Conservation (phyloP, 2,329 filamentous ascomycete genomes). For the Gliomastix tumulicola region DNA sequence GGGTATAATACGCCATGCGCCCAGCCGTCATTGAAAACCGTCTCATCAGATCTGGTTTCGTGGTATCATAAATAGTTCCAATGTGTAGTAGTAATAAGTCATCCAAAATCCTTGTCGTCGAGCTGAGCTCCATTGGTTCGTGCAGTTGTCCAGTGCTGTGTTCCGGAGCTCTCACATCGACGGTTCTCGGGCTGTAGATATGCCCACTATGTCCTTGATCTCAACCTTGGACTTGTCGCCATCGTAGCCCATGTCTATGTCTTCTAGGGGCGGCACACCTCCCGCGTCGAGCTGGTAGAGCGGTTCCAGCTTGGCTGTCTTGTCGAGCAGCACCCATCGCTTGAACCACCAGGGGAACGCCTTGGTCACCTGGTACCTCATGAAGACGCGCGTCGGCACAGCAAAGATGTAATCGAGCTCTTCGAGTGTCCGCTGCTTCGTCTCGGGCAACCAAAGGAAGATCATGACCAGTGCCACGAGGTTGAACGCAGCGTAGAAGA, state of each 20-base stretch:
- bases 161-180: no score
- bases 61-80: not conserved
- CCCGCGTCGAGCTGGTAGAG: conserved; percentile 32
- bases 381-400: conserved; percentile 50
- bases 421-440: conserved; percentile 46
- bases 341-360: conserved; percentile 55
- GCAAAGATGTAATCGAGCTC: conserved; percentile 55
- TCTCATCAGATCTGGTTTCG: no score
- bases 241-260: conserved; percentile 22
- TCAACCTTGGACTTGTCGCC: conserved; percentile 30
- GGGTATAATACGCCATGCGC: no score
- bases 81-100: no score
- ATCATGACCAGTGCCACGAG: conserved; percentile 47
- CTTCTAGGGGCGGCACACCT: conserved; percentile 3
- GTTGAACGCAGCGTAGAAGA: conserved; percentile 49
- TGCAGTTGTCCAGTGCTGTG: no score
- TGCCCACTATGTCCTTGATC: conserved; percentile 27
- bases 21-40: no score
- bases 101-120: no score
- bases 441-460: conserved; percentile 51
- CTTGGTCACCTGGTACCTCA: conserved; percentile 48
- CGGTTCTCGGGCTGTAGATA: no score
- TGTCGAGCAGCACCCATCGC: conserved; percentile 46
- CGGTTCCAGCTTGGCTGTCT: conserved; percentile 29
- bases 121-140: no score